These are phyloP conservation scores for Teunomyces gatunensis DNA, from an alignment of 805 yeast species.

Conservation along the genomic window DNA sequence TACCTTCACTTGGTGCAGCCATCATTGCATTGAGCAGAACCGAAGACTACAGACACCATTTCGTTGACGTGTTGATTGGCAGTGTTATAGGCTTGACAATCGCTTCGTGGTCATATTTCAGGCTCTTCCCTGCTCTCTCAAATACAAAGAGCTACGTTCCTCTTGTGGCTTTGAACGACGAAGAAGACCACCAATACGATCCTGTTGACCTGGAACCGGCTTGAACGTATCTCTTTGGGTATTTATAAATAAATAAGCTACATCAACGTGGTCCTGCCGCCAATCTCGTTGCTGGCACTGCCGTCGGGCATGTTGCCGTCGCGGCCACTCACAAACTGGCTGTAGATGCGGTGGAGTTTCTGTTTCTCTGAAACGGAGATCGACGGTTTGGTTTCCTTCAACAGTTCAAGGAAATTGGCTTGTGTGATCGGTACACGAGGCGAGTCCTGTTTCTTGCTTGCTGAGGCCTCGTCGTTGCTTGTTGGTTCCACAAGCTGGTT, in stretches of 20 bases:
- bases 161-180: constrained; percentile 12
- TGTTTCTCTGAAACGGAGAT: constrained; percentile 69
- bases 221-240: background rate
- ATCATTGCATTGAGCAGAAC: constrained; percentile 84
- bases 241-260: constrained; percentile 24
- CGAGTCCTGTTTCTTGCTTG: constrained; percentile 1
- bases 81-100: constrained; percentile 58
- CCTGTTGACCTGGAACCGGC: background rate
- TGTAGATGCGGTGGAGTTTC: constrained; percentile 64
- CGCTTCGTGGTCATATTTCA: constrained; percentile 57
- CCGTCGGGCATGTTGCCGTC: constrained; percentile 91
- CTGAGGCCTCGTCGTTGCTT: constrained; percentile 3
- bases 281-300: constrained; percentile 71
- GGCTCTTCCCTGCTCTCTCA: constrained; percentile 47
- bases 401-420: constrained; percentile 58
- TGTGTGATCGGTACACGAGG: constrained; percentile 45
- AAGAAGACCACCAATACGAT: constrained; percentile 8
- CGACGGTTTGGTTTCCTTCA: constrained; percentile 82
- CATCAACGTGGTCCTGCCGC: constrained; percentile 83
- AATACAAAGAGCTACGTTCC: constrained; percentile 41
- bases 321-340: constrained; percentile 69
- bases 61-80: constrained; percentile 78
- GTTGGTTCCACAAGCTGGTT: constrained; percentile 29
- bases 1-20: constrained; percentile 68
- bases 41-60: constrained; percentile 92